Percentiles rank a stretch among this genome's conserved stretches.
Conservation (phyloP, 2,329 filamentous ascomycete genomes). For the Aspergillus melleus region DNA sequence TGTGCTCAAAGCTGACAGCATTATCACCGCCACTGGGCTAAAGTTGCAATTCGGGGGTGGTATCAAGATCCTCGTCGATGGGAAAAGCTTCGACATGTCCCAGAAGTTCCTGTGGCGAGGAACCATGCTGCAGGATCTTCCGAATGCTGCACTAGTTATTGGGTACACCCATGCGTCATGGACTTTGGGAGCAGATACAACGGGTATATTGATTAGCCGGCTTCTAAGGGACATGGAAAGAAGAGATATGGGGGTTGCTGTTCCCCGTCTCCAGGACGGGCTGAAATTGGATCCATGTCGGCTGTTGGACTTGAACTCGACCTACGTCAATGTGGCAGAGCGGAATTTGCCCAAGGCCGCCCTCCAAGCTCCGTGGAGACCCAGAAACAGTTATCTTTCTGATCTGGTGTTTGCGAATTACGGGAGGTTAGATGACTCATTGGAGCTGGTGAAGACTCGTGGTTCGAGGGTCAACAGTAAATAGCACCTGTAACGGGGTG, state of each 20-base stretch:
- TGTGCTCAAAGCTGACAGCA: constrained; percentile 33
- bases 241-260: constrained; percentile 5
- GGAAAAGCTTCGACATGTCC: constrained; percentile 18
- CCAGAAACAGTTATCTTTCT: constrained; percentile 22
- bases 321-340: constrained; percentile 24
- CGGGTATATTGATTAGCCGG: constrained; percentile 28
- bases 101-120: constrained; percentile 37
- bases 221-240: constrained; percentile 26
- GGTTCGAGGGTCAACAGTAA: too few species aligned
- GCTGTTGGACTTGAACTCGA: constrained; percentile 28
- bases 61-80: constrained; percentile 29
- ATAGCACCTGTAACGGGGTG: too few species aligned
- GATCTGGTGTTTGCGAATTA: constrained; percentile 27
- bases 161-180: constrained; percentile 39
- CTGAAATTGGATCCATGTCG: not conserved
- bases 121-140: constrained; percentile 38
- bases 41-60: constrained; percentile 34
- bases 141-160: constrained; percentile 36
- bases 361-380: constrained; percentile 27
- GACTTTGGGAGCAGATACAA: constrained; percentile 40
- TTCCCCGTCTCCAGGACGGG: constrained; percentile 13
- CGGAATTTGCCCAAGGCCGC: constrained; percentile 26
- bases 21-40: constrained; percentile 43
- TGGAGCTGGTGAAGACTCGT: constrained; percentile 7
- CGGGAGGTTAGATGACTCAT: constrained; percentile 19